Evolutionary conservation across 202 grass and related monocot genomes (phyloP), one percentile per base, ranked within the genome.

Genomic region (Panicum hallii): DNA sequence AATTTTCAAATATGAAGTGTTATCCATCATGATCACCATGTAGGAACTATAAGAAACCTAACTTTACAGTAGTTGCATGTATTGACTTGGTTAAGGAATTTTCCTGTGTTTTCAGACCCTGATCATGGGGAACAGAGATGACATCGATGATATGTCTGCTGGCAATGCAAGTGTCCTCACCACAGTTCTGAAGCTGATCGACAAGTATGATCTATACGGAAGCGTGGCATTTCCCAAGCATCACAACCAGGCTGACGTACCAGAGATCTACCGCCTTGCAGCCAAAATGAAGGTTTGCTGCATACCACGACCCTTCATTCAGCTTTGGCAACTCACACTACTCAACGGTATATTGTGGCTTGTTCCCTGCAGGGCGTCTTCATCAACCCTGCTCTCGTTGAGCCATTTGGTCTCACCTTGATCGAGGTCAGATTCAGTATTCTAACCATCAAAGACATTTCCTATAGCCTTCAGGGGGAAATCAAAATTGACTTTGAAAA

Each of bases 341-440:
- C 88, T 75, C 19, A 77, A 22, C 0, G 14, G 43, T 47, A 47
- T 63, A 61, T 57, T 16, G 49, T 50, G 64, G 32, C 45, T 47
- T 74, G 67, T 32, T 30, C 14, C 13, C 38, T 85, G 47, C 81
- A 96, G 96, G 96, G 96, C 64, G 96, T 99, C 67, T 99, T 99
- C 81, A 99, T 99, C 70, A 99, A 99, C 84, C 93, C 96, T 77
- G 96, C 96, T 92, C 93, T 99, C 7, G 96, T 99, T 14, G 96
- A 99, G 72, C 96, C 96, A 11, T 99, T 99, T 68, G 96, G 96
- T 75, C 96, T 99, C 73, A 99, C 96, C 80, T 80, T 99, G 62
- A 99, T 99, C 5, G 96, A 99, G 93, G 95, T 98, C 58, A 88
- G 48, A 13, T 84, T 91, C 32, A 63, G 23, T 16, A 72, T 32